Evolutionary conservation across 2,329 filamentous ascomycete species (phyloP), one percentile per base, ranked within the genome.

Genomic region (Talaromyces sp.): DNA sequence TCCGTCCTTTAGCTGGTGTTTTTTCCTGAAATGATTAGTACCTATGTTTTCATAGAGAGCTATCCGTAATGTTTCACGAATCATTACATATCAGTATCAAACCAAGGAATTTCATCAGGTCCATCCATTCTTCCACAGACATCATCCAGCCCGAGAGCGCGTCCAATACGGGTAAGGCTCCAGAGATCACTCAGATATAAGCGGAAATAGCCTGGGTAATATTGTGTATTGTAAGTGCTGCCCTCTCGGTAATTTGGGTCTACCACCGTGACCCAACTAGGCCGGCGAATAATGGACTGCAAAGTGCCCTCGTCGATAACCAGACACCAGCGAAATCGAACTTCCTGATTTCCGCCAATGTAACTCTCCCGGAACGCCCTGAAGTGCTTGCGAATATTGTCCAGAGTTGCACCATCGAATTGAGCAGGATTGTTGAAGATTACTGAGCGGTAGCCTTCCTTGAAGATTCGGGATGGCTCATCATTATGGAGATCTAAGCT

Each of bases 61-160:
- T 22, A 22, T 22, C 22, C 22, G 22, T 22, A 22, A 22, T 22
- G 22, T 22, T 22, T 22, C 22, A 22, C 22, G 22, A 22, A 37
- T 37, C 3, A 37, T 27, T 9, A 56, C 52, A 39, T 39, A 57
- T 39, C 33, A 39, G 52, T 6, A 57, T 52, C 52, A 39, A 57
- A 57, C 52, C 52, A 57, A 33, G 52, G 52, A 57, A 57, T 19
- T n/a, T 57, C 52, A 24, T 57, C 24, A 27, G 48, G 48, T 52
- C 48, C 48, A 31, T 52, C 8, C 52, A 57, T 57, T 39, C 52
- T 57, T 57, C n/a, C 33, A 39, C 52, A 57, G 33, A 57, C 9
- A 37, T 57, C 52, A 39, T 57, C 52, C 31, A 57, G 19, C 52
- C n/a, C 33, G 35, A 57, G 33, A n/a, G 52, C 52, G 33, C 31